Evolutionary conservation across 169 alveolate genomes (phyloP).

Genomic region (Fabrea salina): DNA sequence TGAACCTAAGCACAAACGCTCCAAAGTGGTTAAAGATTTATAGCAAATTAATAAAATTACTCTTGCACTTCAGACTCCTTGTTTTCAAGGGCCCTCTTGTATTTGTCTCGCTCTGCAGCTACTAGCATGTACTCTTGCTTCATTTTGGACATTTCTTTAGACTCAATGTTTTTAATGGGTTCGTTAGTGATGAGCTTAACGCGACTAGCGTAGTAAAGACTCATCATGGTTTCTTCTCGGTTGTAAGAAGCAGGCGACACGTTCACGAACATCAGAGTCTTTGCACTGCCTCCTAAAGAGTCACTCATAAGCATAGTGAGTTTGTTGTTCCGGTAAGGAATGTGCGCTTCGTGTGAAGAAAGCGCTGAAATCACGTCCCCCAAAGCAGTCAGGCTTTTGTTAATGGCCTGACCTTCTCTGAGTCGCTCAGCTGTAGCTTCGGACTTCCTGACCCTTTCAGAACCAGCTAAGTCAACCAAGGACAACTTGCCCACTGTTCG

Average conservation of each 20-base stretch:
- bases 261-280: conserved; percentile 80
- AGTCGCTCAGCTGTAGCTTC: conserved; percentile 82
- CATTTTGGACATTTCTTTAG: conserved; percentile 40
- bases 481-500: conserved; percentile 67
- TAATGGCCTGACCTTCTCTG: conserved; percentile 84
- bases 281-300: conserved; percentile 72
- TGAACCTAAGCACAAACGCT: no score
- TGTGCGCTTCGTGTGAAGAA: conserved; percentile 58
- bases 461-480: conserved; percentile 88
- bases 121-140: conserved; percentile 6
- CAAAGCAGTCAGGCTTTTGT: conserved; percentile 79
- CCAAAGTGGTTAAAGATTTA: no score
- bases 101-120: neutral
- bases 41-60: no score
- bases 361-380: conserved; percentile 86
- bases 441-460: conserved; percentile 81
- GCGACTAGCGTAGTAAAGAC: conserved; percentile 71
- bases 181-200: conserved; percentile 77
- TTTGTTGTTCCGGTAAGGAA: conserved; percentile 86
- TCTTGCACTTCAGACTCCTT: no score
- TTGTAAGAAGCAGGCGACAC: conserved; percentile 77
- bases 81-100: neutral
- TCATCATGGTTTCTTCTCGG: conserved; percentile 68
- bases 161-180: conserved; percentile 67
- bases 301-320: conserved; percentile 72